A percentile compares a stretch with the other conserved stretches of the same genome.
Evolutionary conservation across 140 eudicot species (phyloP).

Genomic region (Oenanthe javanica): DNA sequence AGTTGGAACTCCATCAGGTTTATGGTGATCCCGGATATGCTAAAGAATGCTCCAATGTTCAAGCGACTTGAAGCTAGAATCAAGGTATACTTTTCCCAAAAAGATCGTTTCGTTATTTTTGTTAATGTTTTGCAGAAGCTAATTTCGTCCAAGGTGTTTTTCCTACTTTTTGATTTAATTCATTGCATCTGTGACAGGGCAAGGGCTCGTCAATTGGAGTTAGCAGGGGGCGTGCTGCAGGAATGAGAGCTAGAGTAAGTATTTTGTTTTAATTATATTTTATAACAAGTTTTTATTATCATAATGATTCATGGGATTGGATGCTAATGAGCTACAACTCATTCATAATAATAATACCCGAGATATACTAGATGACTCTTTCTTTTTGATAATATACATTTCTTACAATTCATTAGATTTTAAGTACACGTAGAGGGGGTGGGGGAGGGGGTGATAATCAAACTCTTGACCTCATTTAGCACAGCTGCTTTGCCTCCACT

Average conservation of each 20-base stretch:
- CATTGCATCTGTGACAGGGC: constrained; percentile 34
- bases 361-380: too few relatives aligned
- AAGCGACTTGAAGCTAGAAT: constrained; percentile 82
- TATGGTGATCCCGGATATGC: constrained; percentile 92
- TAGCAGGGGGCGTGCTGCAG: constrained; percentile 96
- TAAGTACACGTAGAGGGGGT: too few relatives aligned
- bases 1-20: constrained; percentile 37
- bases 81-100: constrained; percentile 33
- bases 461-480: too few relatives aligned
- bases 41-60: constrained; percentile 95
- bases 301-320: background rate
- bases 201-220: constrained; percentile 94
- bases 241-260: constrained; percentile 88
- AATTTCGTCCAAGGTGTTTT: background rate
- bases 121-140: background rate
- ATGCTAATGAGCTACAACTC: background rate
- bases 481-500: too few relatives aligned
- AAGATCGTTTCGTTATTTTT: background rate
- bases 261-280: background rate
- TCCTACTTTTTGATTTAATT: too few relatives aligned
- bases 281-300: background rate
- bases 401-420: too few relatives aligned
- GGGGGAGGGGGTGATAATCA: too few relatives aligned
- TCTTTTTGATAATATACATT: too few relatives aligned
- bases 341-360: too few relatives aligned